Evolutionary conservation across 148 eudicot genomes (phyloP), one percentile per base, ranked within the genome.

Genomic region (Rhododendron ferrugineum): DNA sequence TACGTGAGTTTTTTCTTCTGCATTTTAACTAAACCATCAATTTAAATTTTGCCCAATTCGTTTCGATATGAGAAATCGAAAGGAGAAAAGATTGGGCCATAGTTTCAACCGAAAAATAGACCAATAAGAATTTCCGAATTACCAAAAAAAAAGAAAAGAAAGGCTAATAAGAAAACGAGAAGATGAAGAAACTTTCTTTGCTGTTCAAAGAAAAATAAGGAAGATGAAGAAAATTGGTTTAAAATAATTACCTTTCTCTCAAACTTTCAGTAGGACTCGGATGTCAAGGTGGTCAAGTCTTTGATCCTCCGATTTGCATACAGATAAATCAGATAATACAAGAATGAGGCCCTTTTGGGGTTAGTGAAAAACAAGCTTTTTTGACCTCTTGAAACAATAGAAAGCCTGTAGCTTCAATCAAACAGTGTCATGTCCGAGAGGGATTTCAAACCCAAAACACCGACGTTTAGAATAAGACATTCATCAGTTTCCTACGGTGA

Each of bases 231-330:
- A 81, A 68, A 14, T 68, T 49, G 52, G 18, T 23, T 6, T 74
- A 16, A 4, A 13, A 23, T 49, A 15, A 30, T 50, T 14, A 0
- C 18, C 56, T 9, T 46, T 46, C 11, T 52, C 56, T 52, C 54
- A 50, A 50, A 14, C 15, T 18, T 50, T 50, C 54, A 50, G 54
- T 14, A 50, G 54, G 54, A 78, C 75, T 42, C 74, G 66, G 54
- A 40, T 37, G 30, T 77, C 56, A 40, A 77, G 36, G 74, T 84
- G 73, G 86, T 42, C 74, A 56, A 54, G 16, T 44, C 49, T n/a
- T 28, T 16, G 36, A 54, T 77, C 86, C 37, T 50, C 22, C 46
- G 56, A 5, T 85, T 13, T 79, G 47, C 76, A 74, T 81, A 47
- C 15, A 73, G 72, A 76, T 44, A 81, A 72, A 36, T 52, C 58